These are phyloP conservation scores for Ascomycota sp. DNA, from an alignment of 2,329 filamentous ascomycete species.

Conservation along the genomic window DNA sequence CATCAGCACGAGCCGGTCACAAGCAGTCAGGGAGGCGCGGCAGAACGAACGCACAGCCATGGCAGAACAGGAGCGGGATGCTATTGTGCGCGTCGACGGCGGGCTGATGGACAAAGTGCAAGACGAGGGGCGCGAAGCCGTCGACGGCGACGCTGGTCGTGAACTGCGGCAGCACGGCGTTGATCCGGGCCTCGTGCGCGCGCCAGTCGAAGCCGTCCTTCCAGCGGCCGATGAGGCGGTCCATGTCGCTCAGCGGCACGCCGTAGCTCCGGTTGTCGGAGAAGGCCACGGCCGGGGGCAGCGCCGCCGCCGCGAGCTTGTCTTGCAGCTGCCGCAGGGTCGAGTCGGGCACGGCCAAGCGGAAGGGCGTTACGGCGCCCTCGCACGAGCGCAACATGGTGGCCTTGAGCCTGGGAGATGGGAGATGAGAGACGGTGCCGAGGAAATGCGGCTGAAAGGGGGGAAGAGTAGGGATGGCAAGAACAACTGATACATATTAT, in stretches of 20 bases:
- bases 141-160: conserved; percentile 29
- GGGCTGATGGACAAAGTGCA: conserved; percentile 47
- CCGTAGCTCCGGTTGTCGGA: conserved; percentile 14
- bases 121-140: conserved; percentile 34
- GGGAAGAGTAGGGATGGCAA: no score
- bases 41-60: conserved; percentile 6
- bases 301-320: conserved; percentile 12
- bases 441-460: no score
- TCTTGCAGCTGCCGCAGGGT: conserved; percentile 10
- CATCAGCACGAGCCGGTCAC: no score
- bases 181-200: conserved; percentile 33
- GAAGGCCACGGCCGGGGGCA: conserved; percentile 12
- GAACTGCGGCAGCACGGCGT: conserved; percentile 36
- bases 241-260: conserved; percentile 11
- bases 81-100: conserved; percentile 26
- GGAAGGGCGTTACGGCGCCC: conserved; percentile 11
- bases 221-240: conserved; percentile 17
- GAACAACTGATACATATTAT: no score
- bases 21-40: no score
- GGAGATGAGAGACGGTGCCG: no score
- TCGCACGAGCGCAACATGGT: no score
- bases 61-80: conserved; percentile 40
- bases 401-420: no score
- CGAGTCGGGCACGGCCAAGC: conserved; percentile 13
- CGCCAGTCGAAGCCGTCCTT: conserved; percentile 40